phyloP scores from a whole-genome alignment of 2,329 filamentous ascomycete genomes.

The Raffaelea deltoideospora region DNA sequence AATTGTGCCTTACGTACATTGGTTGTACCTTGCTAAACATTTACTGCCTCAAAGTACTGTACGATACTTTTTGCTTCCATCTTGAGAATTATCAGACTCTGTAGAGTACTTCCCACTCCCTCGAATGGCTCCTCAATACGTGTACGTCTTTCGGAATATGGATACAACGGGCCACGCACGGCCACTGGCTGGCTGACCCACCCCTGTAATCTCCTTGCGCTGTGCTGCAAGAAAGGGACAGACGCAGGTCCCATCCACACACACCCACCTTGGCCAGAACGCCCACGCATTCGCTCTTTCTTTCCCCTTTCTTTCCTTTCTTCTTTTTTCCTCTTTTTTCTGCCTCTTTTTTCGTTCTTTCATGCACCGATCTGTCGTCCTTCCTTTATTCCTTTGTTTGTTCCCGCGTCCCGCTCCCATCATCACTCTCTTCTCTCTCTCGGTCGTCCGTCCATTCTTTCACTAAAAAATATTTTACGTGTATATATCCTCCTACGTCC shows the following conservation, averaged over 20 bases:
- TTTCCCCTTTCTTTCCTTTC: conserved; percentile 1
- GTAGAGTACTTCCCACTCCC: no score
- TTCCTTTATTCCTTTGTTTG: background rate
- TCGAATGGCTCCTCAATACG: background rate
- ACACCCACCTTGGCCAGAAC: background rate
- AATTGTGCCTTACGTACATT: no score
- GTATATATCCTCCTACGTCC: conserved; percentile 1
- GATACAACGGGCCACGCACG: no score
- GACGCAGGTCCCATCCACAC: background rate
- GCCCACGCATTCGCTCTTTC: background rate
- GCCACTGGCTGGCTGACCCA: conserved; percentile 2
- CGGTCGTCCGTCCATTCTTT: no score
- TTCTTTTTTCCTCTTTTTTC: background rate
- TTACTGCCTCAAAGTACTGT: no score
- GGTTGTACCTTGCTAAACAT: no score
- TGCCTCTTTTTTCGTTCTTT: background rate
- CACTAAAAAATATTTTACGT: no score
- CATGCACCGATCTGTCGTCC: no score
- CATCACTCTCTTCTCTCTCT: background rate
- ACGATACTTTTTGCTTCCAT: no score
- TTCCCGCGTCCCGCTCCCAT: background rate
- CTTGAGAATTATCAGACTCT: no score
- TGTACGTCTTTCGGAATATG: background rate
- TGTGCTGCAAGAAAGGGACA: background rate
- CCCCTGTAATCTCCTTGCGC: conserved; percentile 8